A percentile compares a stretch with the other conserved stretches of the same genome.
These are phyloP conservation scores for Inga laurina DNA, from an alignment of 306 rosid species.

Conservation along the genomic window DNA sequence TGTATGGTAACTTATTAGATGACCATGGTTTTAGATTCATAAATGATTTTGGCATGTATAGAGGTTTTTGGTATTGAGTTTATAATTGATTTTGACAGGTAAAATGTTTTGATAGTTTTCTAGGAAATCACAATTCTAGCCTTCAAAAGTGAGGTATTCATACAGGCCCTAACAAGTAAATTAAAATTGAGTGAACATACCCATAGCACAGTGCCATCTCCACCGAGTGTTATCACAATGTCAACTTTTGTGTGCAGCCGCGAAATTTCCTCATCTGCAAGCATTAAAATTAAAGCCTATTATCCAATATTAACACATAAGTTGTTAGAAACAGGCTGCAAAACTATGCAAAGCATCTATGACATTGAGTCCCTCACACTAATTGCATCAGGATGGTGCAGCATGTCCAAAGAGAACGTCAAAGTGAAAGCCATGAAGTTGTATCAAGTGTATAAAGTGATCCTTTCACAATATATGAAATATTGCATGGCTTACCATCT, in stretches of 20 bases:
- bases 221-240: conserved; percentile 93
- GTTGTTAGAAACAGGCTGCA: neutral
- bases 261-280: conserved; percentile 65
- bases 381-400: conserved; percentile 23
- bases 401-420: conserved; percentile 16
- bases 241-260: conserved; percentile 83
- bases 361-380: neutral
- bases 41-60: no score
- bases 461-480: conserved; percentile 22
- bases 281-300: conserved; percentile 23
- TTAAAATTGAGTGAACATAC: conserved; percentile 53
- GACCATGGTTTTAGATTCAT: no score
- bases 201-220: conserved; percentile 98
- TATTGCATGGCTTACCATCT: conserved; percentile 62
- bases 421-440: conserved; percentile 11
- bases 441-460: conserved; percentile 10
- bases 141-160: no score
- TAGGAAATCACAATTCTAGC: no score
- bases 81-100: no score
- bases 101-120: no score
- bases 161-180: conserved; percentile 3
- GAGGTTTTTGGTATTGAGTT: no score
- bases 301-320: neutral
- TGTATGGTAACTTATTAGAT: no score
- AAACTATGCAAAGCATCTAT: neutral